phyloP scores from a whole-genome alignment of 345 rosid genomes.

The Lepidium didymum region DNA sequence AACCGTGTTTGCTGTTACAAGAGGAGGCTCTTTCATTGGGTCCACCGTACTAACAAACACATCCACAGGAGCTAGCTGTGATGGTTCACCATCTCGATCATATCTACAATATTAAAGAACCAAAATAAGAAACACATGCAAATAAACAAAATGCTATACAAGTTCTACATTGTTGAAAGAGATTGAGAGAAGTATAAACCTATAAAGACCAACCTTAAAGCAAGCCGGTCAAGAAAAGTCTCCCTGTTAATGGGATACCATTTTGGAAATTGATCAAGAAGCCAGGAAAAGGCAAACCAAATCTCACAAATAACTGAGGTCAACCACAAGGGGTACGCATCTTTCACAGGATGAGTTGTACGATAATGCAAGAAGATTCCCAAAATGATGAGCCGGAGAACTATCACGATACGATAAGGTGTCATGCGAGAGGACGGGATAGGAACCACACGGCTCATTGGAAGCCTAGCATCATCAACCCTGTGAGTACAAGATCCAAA shows the following conservation, averaged over 20 bases:
- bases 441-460: conserved; percentile 79
- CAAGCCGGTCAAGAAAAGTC: conserved; percentile 87
- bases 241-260: conserved; percentile 93
- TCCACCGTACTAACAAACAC: conserved; percentile 98
- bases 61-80: conserved; percentile 86
- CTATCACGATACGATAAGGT: conserved; percentile 70
- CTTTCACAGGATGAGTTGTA: conserved; percentile 75
- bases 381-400: conserved; percentile 82
- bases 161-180: neutral
- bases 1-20: conserved; percentile 90
- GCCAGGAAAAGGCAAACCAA: conserved; percentile 99
- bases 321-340: conserved; percentile 85
- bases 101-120: conserved; percentile 40
- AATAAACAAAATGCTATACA: neutral
- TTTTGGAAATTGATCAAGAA: conserved; percentile 96
- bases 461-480: conserved; percentile 85
- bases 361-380: conserved; percentile 92
- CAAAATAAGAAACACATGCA: neutral
- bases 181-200: neutral
- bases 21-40: conserved; percentile 96
- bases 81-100: conserved; percentile 96
- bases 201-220: conserved; percentile 52
- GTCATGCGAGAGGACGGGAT: conserved; percentile 68
- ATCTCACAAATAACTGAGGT: conserved; percentile 95
- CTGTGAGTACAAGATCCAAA: conserved; percentile 42